Conservation (phyloP, 179 eudicot species). For the Gypsophila paniculata region DNA sequence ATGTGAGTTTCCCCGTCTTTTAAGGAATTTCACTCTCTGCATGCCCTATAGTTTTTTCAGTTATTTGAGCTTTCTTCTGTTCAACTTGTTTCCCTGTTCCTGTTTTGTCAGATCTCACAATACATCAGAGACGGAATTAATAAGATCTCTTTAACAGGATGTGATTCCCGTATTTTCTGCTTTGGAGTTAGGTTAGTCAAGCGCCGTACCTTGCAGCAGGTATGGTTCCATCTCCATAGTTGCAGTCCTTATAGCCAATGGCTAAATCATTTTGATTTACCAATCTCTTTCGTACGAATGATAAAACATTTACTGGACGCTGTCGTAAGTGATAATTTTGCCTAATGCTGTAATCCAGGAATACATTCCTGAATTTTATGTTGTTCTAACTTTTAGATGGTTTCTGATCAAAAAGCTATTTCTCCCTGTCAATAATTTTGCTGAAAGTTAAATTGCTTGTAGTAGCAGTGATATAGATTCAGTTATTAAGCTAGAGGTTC, state of each 20-base stretch:
- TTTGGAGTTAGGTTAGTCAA: constrained; percentile 83
- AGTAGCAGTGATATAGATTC: no score
- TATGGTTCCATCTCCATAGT: constrained; percentile 16
- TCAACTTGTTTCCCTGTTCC: constrained; percentile 20
- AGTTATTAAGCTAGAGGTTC: no score
- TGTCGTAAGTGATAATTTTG: no score
- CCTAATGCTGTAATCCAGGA: no score
- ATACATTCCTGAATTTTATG: no score
- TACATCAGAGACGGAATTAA: constrained; percentile 82
- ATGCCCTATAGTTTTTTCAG: neutral
- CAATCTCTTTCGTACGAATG: neutral
- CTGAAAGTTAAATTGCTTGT: no score
- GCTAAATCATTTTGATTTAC: constrained; percentile 10
- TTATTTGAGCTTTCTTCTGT: neutral
- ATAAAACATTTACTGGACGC: no score
- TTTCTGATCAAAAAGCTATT: no score
- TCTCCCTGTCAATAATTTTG: no score
- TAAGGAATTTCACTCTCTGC: neutral
- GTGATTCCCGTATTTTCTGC: constrained; percentile 90
- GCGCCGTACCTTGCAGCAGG: constrained; percentile 77
- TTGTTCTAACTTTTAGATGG: no score
- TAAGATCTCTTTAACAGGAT: constrained; percentile 78
- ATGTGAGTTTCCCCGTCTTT: constrained; percentile 49
- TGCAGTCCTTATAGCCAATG: neutral
- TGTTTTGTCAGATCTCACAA: constrained; percentile 70